Conservation (phyloP, 768 basidiomycete species). For the Phaeotremella fagi region DNA sequence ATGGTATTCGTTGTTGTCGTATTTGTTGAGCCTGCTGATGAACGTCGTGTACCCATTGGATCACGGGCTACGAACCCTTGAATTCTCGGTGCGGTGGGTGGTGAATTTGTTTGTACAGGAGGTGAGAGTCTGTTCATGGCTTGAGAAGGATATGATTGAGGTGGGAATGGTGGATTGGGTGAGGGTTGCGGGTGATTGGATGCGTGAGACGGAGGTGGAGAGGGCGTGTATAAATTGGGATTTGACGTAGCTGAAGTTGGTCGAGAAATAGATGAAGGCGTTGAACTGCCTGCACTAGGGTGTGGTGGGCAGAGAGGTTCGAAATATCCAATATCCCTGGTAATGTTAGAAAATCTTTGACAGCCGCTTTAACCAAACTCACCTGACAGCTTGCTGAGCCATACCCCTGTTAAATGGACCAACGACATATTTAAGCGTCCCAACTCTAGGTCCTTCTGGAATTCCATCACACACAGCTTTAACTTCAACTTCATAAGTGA, state of each 20-base stretch:
- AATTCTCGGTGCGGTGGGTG: neutral
- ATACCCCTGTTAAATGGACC: slow-evolving; percentile 30
- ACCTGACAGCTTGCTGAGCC: slow-evolving; percentile 40
- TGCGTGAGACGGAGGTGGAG: neutral
- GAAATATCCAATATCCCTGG: slow-evolving; percentile 36
- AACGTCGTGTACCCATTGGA: slow-evolving; percentile 12
- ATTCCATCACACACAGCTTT: slow-evolving; percentile 72
- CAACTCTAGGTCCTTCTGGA: slow-evolving; percentile 25
- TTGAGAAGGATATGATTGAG: neutral
- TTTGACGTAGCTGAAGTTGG: slow-evolving; percentile 2
- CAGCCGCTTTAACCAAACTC: slow-evolving; percentile 24
- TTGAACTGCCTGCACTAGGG: neutral
- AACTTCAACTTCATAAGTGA: slow-evolving; percentile 70
- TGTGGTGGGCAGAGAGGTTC: slow-evolving; percentile 24
- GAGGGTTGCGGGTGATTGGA: too few relatives aligned
- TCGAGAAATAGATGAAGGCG: neutral
- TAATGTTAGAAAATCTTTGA: neutral
- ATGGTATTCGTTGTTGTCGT: slow-evolving; percentile 21
- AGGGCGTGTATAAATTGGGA: neutral
- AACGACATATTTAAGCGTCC: slow-evolving; percentile 33
- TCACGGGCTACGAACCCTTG: slow-evolving; percentile 25
- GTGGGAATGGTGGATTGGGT: neutral
- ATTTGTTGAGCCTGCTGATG: slow-evolving; percentile 18
- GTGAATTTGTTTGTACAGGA: too few relatives aligned
- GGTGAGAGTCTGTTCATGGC: neutral